Evolutionary conservation across 2,329 filamentous ascomycete species (phyloP).

Genomic region (Colletotrichum sp.): DNA sequence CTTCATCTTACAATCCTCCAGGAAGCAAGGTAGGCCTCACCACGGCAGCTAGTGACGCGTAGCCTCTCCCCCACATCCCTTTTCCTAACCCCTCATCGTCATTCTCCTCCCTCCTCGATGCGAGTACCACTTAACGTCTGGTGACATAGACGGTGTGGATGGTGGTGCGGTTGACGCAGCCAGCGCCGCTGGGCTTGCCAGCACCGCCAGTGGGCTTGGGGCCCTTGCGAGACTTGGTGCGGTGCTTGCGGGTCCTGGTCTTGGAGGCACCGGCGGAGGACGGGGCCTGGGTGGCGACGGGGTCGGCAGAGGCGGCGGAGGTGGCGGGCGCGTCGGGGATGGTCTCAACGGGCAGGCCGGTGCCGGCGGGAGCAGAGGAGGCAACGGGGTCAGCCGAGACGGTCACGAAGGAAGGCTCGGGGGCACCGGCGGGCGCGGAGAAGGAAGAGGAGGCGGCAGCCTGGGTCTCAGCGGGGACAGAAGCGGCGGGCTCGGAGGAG

Average conservation of each 20-base stretch:
- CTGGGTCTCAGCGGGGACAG: not conserved
- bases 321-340: not conserved
- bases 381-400: not conserved
- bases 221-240: not conserved
- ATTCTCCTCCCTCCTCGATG: not conserved
- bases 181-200: not conserved
- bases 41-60: not conserved
- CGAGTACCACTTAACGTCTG: not conserved
- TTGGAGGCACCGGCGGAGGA: not conserved
- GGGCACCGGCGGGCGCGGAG: not conserved
- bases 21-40: not conserved
- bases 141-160: constrained; percentile 8
- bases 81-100: not conserved
- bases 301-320: not conserved
- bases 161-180: not conserved
- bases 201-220: not conserved
- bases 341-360: not conserved
- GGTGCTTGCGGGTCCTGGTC: constrained; percentile 4
- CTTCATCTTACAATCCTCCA: not conserved
- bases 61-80: not conserved
- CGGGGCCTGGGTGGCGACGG: not conserved
- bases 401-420: constrained; percentile 1
- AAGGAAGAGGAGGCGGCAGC: not conserved
- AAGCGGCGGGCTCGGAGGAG: not conserved
- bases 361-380: not conserved